Base-by-base conservation (phyloP, 1,284 basidiomycete species). In the Cronartium quercuum region DNA sequence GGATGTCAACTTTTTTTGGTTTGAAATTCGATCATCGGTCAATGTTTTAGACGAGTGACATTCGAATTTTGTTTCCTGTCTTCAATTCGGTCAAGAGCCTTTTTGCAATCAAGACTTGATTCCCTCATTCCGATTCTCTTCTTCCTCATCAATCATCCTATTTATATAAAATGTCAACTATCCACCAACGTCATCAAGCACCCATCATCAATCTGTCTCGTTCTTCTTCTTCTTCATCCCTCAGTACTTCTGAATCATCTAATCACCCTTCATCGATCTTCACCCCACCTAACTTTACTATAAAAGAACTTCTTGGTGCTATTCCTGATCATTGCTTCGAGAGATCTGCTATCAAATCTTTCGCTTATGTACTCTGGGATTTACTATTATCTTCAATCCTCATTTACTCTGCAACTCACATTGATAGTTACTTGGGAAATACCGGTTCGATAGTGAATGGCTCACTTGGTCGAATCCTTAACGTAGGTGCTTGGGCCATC, bases 291-390 rank as follows among this genome's bases (percentile, higher is more conserved):
- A 37, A 29, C 13, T 63, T 63, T 21, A 63, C 61, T 12, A 63
- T 63, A 1, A 63, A 63, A 63, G 61, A 63, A 38, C 37, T 63
- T 35, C 21, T 63, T 7, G 37, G 12, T 38, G 61, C 61, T 13
- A 63, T 63, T 37, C 61, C 61, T 12, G 82, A 90, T 5, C 93
- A 95, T 84, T 98, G 95, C 85, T 92, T 90, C 84, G 86, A 96
- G 84, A 91, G 95, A 77, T 95, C 92, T 0, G 90, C 92, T 1
- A 78, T 95, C 81, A 86, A 86, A 81, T 95, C 94, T 24, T 89
- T 87, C n/a, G 79, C 86, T 76, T 95, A 98, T 82, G 84, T 96
- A 73, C 81, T 89, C 63, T 90, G 88, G 86, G 95, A 98, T 82
- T 82, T 89, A 75, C 80, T 87, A 76, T 86, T 91, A 78, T 86